Evolutionary conservation across 495 filamentous ascomycete species (phyloP).

Genomic region (Entonaema liquescens): DNA sequence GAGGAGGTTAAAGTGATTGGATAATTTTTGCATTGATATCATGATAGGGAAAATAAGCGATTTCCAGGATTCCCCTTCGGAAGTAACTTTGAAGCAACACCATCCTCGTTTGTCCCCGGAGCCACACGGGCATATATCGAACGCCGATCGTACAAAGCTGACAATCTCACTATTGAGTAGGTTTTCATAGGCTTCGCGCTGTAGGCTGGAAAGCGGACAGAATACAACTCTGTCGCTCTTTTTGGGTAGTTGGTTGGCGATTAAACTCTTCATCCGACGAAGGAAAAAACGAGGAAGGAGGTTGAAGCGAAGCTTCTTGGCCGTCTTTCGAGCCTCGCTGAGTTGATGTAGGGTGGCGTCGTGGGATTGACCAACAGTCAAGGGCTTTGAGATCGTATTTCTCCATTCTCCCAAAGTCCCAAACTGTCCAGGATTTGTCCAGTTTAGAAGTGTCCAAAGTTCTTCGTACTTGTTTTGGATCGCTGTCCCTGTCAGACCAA

Average conservation of each 20-base stretch:
- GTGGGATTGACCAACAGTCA: constrained; percentile 86
- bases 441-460: constrained; percentile 95
- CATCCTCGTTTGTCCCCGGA: constrained; percentile 78
- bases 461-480: constrained; percentile 99
- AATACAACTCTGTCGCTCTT: constrained; percentile 96
- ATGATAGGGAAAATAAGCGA: constrained; percentile 87
- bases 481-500: constrained; percentile 93
- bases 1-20: constrained; percentile 90
- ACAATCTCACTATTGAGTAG: constrained; percentile 77
- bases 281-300: constrained; percentile 93
- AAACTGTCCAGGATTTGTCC: constrained; percentile 91
- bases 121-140: constrained; percentile 74
- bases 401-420: constrained; percentile 84
- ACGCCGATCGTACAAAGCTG: constrained; percentile 70
- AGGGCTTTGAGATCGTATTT: constrained; percentile 75
- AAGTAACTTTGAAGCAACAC: constrained; percentile 74
- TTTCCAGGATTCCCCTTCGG: constrained; percentile 74
- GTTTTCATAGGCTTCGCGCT: constrained; percentile 85
- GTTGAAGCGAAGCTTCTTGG: constrained; percentile 85
- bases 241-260: constrained; percentile 94
- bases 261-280: constrained; percentile 90
- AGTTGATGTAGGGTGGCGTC: constrained; percentile 89
- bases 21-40: constrained; percentile 80
- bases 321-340: constrained; percentile 80
- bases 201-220: constrained; percentile 85